phyloP scores from a whole-genome alignment of 2,329 filamentous ascomycete species.

The Alternaria sp. region DNA sequence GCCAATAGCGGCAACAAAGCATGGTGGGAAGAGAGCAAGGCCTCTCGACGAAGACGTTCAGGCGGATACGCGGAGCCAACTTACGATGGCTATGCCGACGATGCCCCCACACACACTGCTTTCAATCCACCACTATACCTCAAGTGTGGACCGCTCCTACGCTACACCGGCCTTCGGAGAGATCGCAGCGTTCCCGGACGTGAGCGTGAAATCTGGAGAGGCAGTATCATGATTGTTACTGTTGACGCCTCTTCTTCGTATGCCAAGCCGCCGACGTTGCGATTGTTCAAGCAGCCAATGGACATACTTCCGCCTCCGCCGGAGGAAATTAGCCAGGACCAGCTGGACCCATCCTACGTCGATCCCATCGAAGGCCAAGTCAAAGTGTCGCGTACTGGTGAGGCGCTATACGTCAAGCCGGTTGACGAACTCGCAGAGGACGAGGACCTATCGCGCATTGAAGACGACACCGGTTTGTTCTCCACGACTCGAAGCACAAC shows the following conservation, averaged over 20 bases:
- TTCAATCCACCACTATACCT: slow-evolving; percentile 87
- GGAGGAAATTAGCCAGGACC: slow-evolving; percentile 66
- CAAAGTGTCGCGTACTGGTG: slow-evolving; percentile 83
- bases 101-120: slow-evolving; percentile 67
- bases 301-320: slow-evolving; percentile 82
- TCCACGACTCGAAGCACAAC: slow-evolving; percentile 67
- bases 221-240: slow-evolving; percentile 95
- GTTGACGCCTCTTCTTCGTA: slow-evolving; percentile 84
- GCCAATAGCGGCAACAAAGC: slow-evolving; percentile 50
- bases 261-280: slow-evolving; percentile 74
- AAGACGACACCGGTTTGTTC: slow-evolving; percentile 83
- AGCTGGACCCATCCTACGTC: slow-evolving; percentile 78
- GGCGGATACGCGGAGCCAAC: slow-evolving; percentile 51
- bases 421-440: slow-evolving; percentile 84
- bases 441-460: slow-evolving; percentile 77
- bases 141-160: slow-evolving; percentile 86
- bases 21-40: slow-evolving; percentile 77
- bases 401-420: slow-evolving; percentile 85
- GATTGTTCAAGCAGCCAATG: slow-evolving; percentile 86
- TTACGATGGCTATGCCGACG: slow-evolving; percentile 72
- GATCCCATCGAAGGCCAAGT: slow-evolving; percentile 88
- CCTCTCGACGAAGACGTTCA: slow-evolving; percentile 49
- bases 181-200: slow-evolving; percentile 54
- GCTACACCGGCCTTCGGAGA: slow-evolving; percentile 82
- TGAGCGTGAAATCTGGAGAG: slow-evolving; percentile 86